Base-by-base conservation (phyloP, 768 basidiomycete species). In the Mycena maculata region DNA sequence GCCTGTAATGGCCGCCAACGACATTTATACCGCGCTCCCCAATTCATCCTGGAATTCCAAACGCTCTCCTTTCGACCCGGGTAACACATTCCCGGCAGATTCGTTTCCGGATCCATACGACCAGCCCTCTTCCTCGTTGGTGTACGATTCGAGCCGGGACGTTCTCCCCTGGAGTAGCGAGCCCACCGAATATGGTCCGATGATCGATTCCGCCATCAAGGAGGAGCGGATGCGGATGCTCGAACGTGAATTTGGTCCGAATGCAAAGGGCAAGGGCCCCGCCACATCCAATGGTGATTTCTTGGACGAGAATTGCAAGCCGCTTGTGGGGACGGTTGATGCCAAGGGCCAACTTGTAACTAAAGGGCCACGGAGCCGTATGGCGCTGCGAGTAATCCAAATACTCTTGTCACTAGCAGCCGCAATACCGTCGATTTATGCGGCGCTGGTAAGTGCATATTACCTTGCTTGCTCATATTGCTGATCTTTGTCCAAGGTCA, bases 171-270 rank as follows among this genome's bases (percentile, higher is more conserved):
- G 89, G 88, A 81, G 79, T 59, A 77, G 74, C 50, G 85, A 87
- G 54, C 82, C 81, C 1, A 81, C 83, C 15, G 82, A 84, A 23
- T 81, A 82, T 62, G 80, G 79, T 22, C 75, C 77, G 0, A 76
- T 78, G 1, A 70, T 90, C 5, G 83, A 87, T 61, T 76, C 84
- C 2, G 76, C 81, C n/a, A 78, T 87, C 31, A 92, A 90, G 74
- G 88, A 89, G 75, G 90, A 91, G 70, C 83, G 90, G 20, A 82
- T 91, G 70, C 85, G 89, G 8, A 91, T 91, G 89, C 82, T 92
- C 12, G 87, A 91, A 73, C 84, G 84, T 20, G 90, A 91, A 67
- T 92, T 92, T 74, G 86, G 86, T 4, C 75, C 78, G n/a, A 81
- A 83, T 50, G 67, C 74, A 23, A 71, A 81, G 68, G 60, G 71